phyloP scores from a whole-genome alignment of 2,329 filamentous ascomycete genomes.

The Bertia moriformis region DNA sequence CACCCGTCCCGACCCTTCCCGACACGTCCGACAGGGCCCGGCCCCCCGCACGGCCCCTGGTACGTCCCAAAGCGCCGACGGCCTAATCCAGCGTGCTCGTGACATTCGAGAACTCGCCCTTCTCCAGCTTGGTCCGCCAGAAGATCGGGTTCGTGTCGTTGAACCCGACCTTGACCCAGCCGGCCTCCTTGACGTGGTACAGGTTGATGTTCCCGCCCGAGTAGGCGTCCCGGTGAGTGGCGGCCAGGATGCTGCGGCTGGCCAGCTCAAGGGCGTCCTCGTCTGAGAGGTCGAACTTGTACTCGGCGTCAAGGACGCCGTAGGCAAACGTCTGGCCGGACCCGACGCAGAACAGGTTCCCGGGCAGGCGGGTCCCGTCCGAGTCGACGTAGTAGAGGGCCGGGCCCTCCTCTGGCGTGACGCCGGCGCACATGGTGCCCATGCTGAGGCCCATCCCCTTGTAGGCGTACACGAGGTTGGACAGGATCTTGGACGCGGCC shows the following conservation, averaged over 20 bases:
- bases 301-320: conserved; percentile 91
- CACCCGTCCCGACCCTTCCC: conserved; percentile 1
- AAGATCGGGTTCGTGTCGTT: conserved; percentile 97
- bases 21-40: conserved; percentile 1
- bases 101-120: conserved; percentile 95
- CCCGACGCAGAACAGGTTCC: conserved; percentile 95
- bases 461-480: conserved; percentile 95
- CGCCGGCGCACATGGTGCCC: conserved; percentile 98
- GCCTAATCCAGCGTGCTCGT: conserved; percentile 61
- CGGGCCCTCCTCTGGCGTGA: conserved; percentile 86
- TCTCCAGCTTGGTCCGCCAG: conserved; percentile 98
- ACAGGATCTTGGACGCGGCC: conserved; percentile 93
- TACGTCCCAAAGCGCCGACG: conserved; percentile 1
- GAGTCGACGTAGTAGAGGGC: conserved; percentile 98
- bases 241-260: conserved; percentile 80
- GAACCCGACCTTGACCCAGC: conserved; percentile 98
- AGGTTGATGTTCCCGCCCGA: conserved; percentile 97
- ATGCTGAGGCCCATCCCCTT: conserved; percentile 98
- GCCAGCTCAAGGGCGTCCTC: conserved; percentile 86
- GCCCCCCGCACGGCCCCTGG: conserved; percentile 2
- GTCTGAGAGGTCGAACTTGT: conserved; percentile 73
- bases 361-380: conserved; percentile 80
- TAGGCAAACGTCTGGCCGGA: conserved; percentile 98
- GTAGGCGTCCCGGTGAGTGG: conserved; percentile 95
- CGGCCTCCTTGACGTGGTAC: conserved; percentile 97